phyloP scores from a whole-genome alignment of 352 stramenopile genomes.

The Blastocystis sp. region DNA sequence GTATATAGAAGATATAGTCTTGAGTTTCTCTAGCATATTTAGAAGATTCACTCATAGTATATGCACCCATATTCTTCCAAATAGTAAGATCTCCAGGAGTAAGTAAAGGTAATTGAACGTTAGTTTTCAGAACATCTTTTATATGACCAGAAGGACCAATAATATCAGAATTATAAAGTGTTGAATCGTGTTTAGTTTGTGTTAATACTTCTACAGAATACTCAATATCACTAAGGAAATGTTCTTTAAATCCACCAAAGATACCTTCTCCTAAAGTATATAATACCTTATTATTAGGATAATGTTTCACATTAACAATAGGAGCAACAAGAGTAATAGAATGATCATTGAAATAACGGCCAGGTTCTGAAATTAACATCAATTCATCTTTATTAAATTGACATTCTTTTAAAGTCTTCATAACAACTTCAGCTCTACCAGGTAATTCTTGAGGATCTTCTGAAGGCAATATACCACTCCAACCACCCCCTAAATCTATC shows the following conservation, averaged over 20 bases:
- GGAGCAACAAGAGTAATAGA: not conserved
- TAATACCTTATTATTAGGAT: not conserved
- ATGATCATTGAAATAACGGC: conserved; percentile 31
- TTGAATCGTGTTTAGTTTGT: not conserved
- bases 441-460: not conserved
- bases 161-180: not conserved
- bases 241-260: conserved; percentile 27
- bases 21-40: not conserved
- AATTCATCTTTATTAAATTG: not conserved
- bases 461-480: not conserved
- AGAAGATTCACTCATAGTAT: conserved; percentile 15
- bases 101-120: conserved; percentile 1
- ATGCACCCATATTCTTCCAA: conserved; percentile 16
- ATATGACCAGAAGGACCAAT: not conserved
- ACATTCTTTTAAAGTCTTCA: conserved; percentile 1
- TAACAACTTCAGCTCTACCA: not conserved
- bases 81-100: conserved; percentile 21
- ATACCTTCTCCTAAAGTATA: conserved; percentile 29
- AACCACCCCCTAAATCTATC: conserved; percentile 31
- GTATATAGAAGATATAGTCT: conserved; percentile 22
- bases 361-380: conserved; percentile 20
- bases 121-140: conserved; percentile 3
- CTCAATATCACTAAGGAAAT: not conserved
- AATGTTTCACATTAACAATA: not conserved
- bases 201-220: not conserved